Conservation (phyloP, 352 stramenopile genomes). For the Phytophthora ramorum region DNA sequence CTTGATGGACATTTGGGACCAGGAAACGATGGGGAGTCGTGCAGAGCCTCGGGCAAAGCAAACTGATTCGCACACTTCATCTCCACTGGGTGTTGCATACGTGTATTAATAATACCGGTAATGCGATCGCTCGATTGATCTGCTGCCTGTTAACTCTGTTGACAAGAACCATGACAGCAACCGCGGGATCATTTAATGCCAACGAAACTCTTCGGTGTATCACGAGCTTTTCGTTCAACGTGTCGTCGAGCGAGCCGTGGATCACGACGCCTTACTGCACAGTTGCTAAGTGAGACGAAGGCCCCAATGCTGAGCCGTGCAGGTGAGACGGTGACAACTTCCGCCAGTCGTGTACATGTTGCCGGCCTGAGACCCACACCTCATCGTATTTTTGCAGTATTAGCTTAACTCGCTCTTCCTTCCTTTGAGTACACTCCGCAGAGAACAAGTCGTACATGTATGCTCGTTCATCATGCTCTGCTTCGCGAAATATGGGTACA, state of each 20-base stretch:
- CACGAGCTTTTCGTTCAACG: background rate
- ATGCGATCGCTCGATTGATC: too few species aligned
- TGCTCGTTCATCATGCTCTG: too few species aligned
- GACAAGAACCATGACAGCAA: background rate
- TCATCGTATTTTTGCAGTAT: background rate
- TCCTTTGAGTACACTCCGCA: background rate
- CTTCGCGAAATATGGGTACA: constrained; percentile 2
- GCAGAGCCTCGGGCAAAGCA: constrained; percentile 6
- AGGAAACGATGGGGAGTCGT: constrained; percentile 27
- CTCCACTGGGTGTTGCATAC: background rate
- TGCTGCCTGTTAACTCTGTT: background rate
- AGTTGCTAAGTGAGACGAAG: background rate
- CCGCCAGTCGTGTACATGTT: background rate
- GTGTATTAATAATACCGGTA: too few species aligned
- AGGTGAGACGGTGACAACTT: background rate
- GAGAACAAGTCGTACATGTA: too few species aligned
- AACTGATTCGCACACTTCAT: constrained; percentile 2
- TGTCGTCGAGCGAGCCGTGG: background rate
- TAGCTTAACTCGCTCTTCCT: too few species aligned
- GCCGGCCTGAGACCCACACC: background rate
- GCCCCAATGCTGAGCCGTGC: background rate
- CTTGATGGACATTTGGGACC: constrained; percentile 17
- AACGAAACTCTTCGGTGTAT: background rate
- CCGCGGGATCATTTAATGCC: background rate
- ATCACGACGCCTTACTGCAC: too few species aligned